Evolutionary conservation across 2,329 filamentous ascomycete genomes (phyloP).

Genomic region (Camillea tinctor): DNA sequence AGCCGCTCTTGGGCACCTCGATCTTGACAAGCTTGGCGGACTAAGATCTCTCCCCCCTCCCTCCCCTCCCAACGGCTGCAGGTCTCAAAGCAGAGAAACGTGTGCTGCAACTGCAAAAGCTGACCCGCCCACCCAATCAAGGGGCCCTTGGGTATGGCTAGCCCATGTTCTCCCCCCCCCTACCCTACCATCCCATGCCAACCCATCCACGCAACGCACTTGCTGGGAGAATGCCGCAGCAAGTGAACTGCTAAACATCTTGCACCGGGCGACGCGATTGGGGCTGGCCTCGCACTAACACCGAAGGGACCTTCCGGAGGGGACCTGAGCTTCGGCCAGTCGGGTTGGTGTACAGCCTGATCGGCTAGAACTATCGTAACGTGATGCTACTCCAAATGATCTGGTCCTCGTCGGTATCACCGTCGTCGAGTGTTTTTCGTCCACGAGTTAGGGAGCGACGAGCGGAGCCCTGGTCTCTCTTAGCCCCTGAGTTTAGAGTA

Average conservation of each 20-base stretch:
- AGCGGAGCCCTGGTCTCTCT: background rate
- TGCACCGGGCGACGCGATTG: background rate
- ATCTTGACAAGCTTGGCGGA: constrained; percentile 14
- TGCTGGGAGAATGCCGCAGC: background rate
- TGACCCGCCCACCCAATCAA: background rate
- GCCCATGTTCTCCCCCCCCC: background rate
- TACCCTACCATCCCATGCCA: too few relatives aligned
- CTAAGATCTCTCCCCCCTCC: constrained; percentile 19
- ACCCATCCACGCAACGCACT: background rate
- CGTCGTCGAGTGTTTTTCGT: background rate
- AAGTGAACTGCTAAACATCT: background rate
- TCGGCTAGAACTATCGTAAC: background rate
- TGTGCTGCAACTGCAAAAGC: constrained; percentile 15
- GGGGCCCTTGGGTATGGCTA: background rate
- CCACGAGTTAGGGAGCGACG: background rate
- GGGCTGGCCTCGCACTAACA: background rate
- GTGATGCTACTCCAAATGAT: background rate
- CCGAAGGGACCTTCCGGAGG: background rate
- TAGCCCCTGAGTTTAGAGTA: background rate
- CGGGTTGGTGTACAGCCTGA: background rate
- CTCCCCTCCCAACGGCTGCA: constrained; percentile 25
- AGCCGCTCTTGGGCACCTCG: background rate
- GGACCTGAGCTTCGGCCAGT: background rate
- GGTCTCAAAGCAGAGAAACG: constrained; percentile 17
- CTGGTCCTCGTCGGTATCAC: background rate